A percentile compares a stretch with the other conserved stretches of the same genome.
Evolutionary conservation across 2,329 filamentous ascomycete species (phyloP).

Genomic region (Pseudopithomyces chartarum): DNA sequence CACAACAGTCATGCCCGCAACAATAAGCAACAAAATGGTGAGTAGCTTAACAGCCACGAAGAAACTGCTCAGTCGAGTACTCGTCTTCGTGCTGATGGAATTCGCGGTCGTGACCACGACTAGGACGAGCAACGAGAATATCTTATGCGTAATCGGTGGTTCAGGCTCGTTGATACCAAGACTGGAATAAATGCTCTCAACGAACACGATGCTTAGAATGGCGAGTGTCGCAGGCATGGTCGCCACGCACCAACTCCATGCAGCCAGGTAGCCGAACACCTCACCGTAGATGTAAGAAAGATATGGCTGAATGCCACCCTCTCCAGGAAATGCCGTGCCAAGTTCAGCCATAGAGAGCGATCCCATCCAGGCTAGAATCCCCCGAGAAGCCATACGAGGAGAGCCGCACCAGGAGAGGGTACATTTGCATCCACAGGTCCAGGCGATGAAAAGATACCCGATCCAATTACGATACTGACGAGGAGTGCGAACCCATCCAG

Average conservation of each 20-base stretch:
- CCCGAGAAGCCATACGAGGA: slow-evolving; percentile 66
- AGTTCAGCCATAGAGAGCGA: slow-evolving; percentile 67
- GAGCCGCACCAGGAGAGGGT: slow-evolving; percentile 62
- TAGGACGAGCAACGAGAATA: slow-evolving; percentile 44
- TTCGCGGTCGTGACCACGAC: slow-evolving; percentile 47
- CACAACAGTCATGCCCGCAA: slow-evolving; percentile 41
- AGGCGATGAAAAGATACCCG: slow-evolving; percentile 68
- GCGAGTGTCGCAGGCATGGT: slow-evolving; percentile 69
- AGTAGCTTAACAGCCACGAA: slow-evolving; percentile 46
- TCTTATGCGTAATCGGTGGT: slow-evolving; percentile 50
- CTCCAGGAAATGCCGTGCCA: slow-evolving; percentile 66
- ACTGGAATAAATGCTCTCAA: slow-evolving; percentile 50
- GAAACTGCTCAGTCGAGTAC: slow-evolving; percentile 45
- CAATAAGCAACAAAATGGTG: slow-evolving; percentile 40
- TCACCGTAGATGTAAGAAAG: slow-evolving; percentile 66
- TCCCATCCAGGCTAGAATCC: slow-evolving; percentile 68
- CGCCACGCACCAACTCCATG: slow-evolving; percentile 69
- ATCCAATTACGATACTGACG: slow-evolving; percentile 68
- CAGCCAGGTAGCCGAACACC: slow-evolving; percentile 64
- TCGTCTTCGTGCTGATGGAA: slow-evolving; percentile 51
- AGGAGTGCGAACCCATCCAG: slow-evolving; percentile 60
- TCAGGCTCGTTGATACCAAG: slow-evolving; percentile 64
- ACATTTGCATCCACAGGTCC: slow-evolving; percentile 68
- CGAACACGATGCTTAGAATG: slow-evolving; percentile 68
- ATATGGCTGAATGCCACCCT: slow-evolving; percentile 69